Evolutionary conservation across 2,329 filamentous ascomycete species (phyloP).

Genomic region (Pestalotiopsis sp.): DNA sequence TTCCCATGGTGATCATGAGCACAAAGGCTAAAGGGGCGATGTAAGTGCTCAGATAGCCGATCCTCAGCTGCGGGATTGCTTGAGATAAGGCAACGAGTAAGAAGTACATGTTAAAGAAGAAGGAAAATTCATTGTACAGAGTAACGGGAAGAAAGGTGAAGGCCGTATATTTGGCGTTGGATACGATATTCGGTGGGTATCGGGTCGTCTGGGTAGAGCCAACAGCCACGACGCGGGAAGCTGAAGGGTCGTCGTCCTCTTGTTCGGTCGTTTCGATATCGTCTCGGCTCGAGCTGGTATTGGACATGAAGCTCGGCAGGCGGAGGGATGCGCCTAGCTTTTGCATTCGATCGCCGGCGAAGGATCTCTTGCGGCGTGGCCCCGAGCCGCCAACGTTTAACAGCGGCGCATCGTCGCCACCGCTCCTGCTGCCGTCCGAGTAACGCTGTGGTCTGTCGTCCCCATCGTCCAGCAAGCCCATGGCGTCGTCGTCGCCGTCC

Average conservation of each 20-base stretch:
- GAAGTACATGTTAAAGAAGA: conserved; percentile 99
- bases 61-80: conserved; percentile 83
- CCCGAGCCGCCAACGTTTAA: conserved; percentile 49
- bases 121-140: conserved; percentile 98
- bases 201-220: conserved; percentile 73
- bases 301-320: conserved; percentile 70
- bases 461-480: conserved; percentile 67
- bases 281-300: conserved; percentile 33
- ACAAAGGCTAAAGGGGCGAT: conserved; percentile 92
- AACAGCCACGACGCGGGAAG: conserved; percentile 76
- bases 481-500: conserved; percentile 66
- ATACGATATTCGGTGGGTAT: conserved; percentile 89
- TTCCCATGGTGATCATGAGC: conserved; percentile 87
- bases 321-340: conserved; percentile 58
- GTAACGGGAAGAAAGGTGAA: conserved; percentile 93
- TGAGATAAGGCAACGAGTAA: conserved; percentile 93
- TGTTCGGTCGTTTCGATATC: conserved; percentile 50
- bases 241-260: conserved; percentile 64
- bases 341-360: conserved; percentile 44
- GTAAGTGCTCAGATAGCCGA: conserved; percentile 94
- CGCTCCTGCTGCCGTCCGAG: conserved; percentile 62
- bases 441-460: conserved; percentile 57
- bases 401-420: conserved; percentile 76
- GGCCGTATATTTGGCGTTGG: conserved; percentile 96
- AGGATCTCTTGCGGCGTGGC: conserved; percentile 36